Evolutionary conservation across 2,329 filamentous ascomycete genomes (phyloP).

Genomic region (Pleochaeta shiraiana): DNA sequence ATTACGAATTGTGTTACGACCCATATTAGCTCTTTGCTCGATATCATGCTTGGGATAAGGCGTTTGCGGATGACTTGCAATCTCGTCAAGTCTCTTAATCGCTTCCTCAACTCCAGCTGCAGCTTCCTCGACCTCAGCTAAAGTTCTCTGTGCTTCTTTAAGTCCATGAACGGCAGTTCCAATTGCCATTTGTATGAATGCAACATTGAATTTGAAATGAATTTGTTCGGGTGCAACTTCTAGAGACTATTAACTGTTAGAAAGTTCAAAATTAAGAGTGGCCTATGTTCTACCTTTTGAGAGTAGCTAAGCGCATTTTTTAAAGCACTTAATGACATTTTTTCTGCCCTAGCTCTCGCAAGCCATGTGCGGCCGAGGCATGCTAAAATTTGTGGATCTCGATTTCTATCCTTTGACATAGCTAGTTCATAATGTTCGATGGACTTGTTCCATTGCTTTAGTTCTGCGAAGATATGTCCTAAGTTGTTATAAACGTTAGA

Average conservation of each 20-base stretch:
- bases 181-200: constrained; percentile 90
- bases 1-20: constrained; percentile 78
- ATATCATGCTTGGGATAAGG: constrained; percentile 83
- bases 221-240: constrained; percentile 61
- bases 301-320: constrained; percentile 41
- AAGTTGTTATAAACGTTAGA: constrained; percentile 80
- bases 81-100: constrained; percentile 47
- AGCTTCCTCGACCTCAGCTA: constrained; percentile 63
- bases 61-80: constrained; percentile 39
- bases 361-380: constrained; percentile 52
- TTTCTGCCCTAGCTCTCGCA: constrained; percentile 41
- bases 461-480: constrained; percentile 77
- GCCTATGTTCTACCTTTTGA: constrained; percentile 34
- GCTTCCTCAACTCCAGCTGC: constrained; percentile 65
- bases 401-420: constrained; percentile 36
- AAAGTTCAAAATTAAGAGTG: too few relatives aligned
- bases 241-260: constrained; percentile 33
- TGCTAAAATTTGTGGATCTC: constrained; percentile 44
- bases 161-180: constrained; percentile 59
- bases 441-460: constrained; percentile 74
- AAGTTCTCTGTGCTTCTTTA: constrained; percentile 51
- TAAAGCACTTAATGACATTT: constrained; percentile 32
- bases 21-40: constrained; percentile 94
- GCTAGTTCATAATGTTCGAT: constrained; percentile 87
- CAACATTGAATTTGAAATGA: constrained; percentile 93